Evolutionary conservation across 495 filamentous ascomycete genomes (phyloP).

Genomic region (Cryomyces antarcticus): DNA sequence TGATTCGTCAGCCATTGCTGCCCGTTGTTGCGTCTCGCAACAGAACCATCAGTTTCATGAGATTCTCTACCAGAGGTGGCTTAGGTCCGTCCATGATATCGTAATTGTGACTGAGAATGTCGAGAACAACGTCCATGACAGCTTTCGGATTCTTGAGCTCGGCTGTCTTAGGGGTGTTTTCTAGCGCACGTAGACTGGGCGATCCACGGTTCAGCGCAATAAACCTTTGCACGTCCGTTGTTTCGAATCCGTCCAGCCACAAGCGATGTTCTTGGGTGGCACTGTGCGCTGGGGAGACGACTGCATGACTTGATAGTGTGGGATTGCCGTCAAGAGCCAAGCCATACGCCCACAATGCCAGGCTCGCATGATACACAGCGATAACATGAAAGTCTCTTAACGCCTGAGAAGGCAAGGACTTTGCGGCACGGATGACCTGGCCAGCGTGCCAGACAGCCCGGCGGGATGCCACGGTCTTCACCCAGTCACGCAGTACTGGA

Average conservation of each 20-base stretch:
- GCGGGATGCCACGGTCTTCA: conserved; percentile 26
- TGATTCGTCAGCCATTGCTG: too few relatives aligned
- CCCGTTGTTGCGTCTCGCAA: conserved; percentile 6
- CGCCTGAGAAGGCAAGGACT: conserved; percentile 23
- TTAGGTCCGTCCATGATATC: conserved; percentile 12
- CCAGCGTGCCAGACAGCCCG: conserved; percentile 43
- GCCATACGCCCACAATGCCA: conserved; percentile 41
- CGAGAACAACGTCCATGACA: conserved; percentile 27
- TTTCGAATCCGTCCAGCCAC: conserved; percentile 29
- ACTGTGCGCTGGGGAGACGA: neutral
- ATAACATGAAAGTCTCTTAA: conserved; percentile 39
- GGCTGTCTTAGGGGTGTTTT: conserved; percentile 1
- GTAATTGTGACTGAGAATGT: conserved; percentile 28
- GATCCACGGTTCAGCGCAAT: conserved; percentile 25
- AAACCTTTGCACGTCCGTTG: conserved; percentile 24
- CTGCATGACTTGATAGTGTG: conserved; percentile 8
- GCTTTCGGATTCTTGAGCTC: conserved; percentile 21
- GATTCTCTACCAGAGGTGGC: conserved; percentile 32
- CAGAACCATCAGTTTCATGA: conserved; percentile 31
- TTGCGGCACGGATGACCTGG: conserved; percentile 34
- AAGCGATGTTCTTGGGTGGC: neutral
- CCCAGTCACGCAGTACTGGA: conserved; percentile 32
- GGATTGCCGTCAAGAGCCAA: conserved; percentile 7
- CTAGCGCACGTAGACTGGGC: conserved; percentile 21
- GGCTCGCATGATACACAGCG: conserved; percentile 35